Conservation (phyloP, 306 rosid species). For the Vicia faba region DNA sequence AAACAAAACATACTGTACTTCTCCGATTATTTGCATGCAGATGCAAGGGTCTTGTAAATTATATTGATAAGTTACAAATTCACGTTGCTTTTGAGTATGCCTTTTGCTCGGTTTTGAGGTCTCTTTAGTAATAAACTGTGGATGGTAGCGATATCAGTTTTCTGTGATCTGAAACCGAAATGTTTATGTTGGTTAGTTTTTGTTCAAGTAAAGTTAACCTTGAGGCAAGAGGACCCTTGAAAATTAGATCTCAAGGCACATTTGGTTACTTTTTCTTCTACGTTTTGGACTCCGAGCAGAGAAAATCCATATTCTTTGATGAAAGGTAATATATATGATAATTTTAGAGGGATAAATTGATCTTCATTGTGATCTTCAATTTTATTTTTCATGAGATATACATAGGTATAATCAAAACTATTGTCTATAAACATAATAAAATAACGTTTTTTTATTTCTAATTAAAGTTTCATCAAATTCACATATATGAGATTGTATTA, state of each 20-base stretch:
- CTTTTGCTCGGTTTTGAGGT: neutral
- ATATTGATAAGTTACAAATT: neutral
- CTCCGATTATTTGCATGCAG: neutral
- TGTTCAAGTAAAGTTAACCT: slow-evolving; percentile 13
- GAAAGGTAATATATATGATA: neutral
- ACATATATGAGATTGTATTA: too few relatives aligned
- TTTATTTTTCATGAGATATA: too few relatives aligned
- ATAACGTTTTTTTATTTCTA: too few relatives aligned
- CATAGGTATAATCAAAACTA: too few relatives aligned
- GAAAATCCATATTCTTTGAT: too few relatives aligned
- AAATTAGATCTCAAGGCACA: neutral
- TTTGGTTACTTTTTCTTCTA: neutral
- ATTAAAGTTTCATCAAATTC: too few relatives aligned
- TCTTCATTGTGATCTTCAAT: neutral
- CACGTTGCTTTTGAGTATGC: neutral
- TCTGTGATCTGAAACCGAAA: neutral
- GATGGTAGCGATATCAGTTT: neutral
- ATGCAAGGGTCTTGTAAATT: neutral
- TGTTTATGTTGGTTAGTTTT: neutral
- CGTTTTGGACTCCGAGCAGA: neutral
- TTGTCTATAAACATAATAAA: too few relatives aligned
- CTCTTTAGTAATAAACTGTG: neutral
- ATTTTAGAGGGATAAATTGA: neutral
- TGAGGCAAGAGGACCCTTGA: neutral
- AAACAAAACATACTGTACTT: slow-evolving; percentile 12